Conservation (phyloP, 345 rosid species). For the Viola odorata region DNA sequence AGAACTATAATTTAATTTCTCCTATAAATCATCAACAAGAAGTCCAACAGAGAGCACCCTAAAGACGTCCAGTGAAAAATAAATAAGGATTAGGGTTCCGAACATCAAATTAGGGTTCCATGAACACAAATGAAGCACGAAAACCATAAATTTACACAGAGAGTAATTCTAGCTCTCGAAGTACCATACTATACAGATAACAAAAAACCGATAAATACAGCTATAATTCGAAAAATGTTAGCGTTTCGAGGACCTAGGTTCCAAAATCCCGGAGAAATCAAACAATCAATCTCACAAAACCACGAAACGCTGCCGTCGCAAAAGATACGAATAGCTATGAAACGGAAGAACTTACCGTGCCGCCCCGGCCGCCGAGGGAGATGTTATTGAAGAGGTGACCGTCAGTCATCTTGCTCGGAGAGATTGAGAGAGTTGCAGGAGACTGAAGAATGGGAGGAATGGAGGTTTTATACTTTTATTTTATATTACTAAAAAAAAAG, state of each 20-base stretch:
- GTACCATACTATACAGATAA: too few relatives aligned
- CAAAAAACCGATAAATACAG: too few relatives aligned
- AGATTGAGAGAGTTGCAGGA: not conserved
- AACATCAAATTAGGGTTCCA: slow-evolving; percentile 2
- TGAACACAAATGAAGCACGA: not conserved
- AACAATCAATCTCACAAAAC: not conserved
- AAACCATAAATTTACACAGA: too few relatives aligned
- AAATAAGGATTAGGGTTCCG: not conserved
- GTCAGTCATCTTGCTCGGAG: slow-evolving; percentile 49
- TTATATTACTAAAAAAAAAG: too few relatives aligned
- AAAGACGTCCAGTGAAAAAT: too few relatives aligned
- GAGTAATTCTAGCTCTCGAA: too few relatives aligned
- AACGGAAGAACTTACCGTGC: slow-evolving; percentile 40
- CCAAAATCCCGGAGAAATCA: not conserved
- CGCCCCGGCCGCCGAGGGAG: slow-evolving; percentile 84
- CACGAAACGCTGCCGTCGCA: too few relatives aligned
- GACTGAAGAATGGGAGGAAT: not conserved
- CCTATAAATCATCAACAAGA: too few relatives aligned
- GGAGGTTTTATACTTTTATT: too few relatives aligned
- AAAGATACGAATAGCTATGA: not conserved
- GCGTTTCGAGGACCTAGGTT: slow-evolving; percentile 5
- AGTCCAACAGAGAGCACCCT: too few relatives aligned
- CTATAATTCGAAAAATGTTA: not conserved
- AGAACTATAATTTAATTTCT: too few relatives aligned
- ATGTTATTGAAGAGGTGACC: slow-evolving; percentile 72